These are phyloP conservation scores for Daphne laureola DNA, from an alignment of 441 rosid species.

Conservation along the genomic window DNA sequence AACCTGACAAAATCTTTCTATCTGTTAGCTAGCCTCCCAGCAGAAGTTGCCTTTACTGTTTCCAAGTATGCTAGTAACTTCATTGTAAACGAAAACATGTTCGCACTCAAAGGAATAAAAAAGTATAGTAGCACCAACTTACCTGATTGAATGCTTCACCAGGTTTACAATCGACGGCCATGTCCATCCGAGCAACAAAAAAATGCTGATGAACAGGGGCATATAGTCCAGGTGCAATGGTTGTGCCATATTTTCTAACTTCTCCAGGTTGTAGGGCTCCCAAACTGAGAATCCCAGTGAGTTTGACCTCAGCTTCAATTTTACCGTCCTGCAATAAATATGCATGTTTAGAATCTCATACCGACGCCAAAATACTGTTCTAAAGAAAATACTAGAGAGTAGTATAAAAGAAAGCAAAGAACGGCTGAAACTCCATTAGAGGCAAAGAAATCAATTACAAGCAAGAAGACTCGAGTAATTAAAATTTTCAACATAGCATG, in stretches of 20 bases:
- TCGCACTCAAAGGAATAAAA: background rate
- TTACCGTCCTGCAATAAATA: constrained; percentile 33
- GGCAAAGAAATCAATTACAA: too few relatives aligned
- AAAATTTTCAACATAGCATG: constrained; percentile 6
- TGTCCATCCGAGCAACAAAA: constrained; percentile 47
- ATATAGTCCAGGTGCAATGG: constrained; percentile 40
- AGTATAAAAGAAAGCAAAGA: background rate
- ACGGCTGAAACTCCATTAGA: background rate
- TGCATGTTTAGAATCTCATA: constrained; percentile 3
- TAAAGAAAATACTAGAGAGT: background rate
- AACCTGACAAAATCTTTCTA: constrained; percentile 18
- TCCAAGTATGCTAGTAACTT: too few relatives aligned
- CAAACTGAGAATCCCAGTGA: constrained; percentile 43
- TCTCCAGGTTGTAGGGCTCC: constrained; percentile 45
- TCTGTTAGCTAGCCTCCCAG: constrained; percentile 7
- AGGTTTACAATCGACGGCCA: constrained; percentile 47
- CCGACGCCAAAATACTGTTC: background rate
- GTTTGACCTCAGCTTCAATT: constrained; percentile 48
- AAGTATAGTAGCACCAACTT: background rate
- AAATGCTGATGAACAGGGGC: constrained; percentile 51
- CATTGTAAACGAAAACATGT: background rate
- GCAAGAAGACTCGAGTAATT: background rate
- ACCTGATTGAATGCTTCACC: constrained; percentile 43
- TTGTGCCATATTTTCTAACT: constrained; percentile 38
- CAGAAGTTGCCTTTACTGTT: too few relatives aligned